A percentile compares a stretch with the other conserved stretches of the same genome.
phyloP scores from a whole-genome alignment of 73 alveolate species.

The Blepharisma stoltei region DNA sequence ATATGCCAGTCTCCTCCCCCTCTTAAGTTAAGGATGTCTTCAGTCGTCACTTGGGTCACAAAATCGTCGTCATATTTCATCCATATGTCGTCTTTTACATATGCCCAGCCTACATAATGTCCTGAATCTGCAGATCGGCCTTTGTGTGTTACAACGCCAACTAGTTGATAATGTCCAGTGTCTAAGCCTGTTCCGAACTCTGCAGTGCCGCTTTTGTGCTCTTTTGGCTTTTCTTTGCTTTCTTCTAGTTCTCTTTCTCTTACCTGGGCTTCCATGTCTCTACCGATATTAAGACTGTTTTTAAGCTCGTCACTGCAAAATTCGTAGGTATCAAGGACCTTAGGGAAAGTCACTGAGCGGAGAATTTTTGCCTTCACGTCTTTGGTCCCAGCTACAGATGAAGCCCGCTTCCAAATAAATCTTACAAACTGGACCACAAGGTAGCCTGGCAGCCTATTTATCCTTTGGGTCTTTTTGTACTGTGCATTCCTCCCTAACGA shows the following conservation, averaged over 20 bases:
- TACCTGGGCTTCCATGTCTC: conserved; percentile 86
- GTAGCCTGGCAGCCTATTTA: conserved; percentile 91
- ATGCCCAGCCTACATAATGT: conserved; percentile 99
- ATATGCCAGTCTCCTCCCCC: conserved; percentile 99
- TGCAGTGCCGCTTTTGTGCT: conserved; percentile 57
- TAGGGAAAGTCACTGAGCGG: conserved; percentile 92
- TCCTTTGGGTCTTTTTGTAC: conserved; percentile 75
- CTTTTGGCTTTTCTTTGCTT: conserved; percentile 52
- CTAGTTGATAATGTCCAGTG: conserved; percentile 93
- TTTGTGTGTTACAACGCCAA: conserved; percentile 95
- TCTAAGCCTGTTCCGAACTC: conserved; percentile 77
- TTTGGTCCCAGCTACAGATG: conserved; percentile 84
- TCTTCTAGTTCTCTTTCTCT: conserved; percentile 50
- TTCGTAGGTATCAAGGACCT: conserved; percentile 87
- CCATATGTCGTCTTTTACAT: conserved; percentile 89
- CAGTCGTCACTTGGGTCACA: conserved; percentile 82
- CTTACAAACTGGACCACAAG: conserved; percentile 87
- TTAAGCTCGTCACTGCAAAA: conserved; percentile 90
- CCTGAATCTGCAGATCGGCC: conserved; percentile 99
- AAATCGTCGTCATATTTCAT: conserved; percentile 89
- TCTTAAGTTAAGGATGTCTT: conserved; percentile 87
- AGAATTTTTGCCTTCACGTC: conserved; percentile 95
- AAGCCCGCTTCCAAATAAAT: conserved; percentile 92
- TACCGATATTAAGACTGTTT: conserved; percentile 81
- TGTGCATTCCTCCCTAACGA: conserved; percentile 64